A percentile compares a stretch with the other conserved stretches of the same genome.
phyloP scores from a whole-genome alignment of 768 basidiomycete species.

The Tricholoma terreum region DNA sequence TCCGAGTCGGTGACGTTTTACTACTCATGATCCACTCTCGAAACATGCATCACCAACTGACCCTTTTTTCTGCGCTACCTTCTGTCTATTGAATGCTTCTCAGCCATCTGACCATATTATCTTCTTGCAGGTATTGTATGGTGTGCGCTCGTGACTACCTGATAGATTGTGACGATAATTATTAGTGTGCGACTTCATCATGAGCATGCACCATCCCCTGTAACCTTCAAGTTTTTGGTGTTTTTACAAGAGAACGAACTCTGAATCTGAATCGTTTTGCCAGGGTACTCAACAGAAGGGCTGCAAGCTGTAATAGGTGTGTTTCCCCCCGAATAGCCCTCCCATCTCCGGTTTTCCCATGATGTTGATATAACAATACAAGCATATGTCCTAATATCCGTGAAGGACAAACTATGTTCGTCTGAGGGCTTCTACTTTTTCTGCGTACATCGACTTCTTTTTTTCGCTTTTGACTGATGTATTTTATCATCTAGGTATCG shows the following conservation, averaged over 20 bases:
- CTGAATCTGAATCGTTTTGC: not conserved
- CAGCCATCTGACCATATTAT: not conserved
- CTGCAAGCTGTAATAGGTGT: conserved; percentile 4
- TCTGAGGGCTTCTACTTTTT: conserved; percentile 41
- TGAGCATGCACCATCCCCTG: conserved; percentile 45
- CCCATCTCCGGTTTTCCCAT: conserved; percentile 25
- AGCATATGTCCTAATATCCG: conserved; percentile 71
- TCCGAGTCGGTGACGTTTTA: conserved; percentile 67
- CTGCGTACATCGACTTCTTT: not conserved
- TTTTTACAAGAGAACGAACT: not conserved
- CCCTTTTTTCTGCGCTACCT: conserved; percentile 22
- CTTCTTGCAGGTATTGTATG: conserved; percentile 1
- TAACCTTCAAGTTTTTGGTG: conserved; percentile 16
- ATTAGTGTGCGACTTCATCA: conserved; percentile 35
- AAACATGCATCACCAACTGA: conserved; percentile 77
- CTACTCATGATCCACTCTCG: conserved; percentile 64
- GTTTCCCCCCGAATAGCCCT: conserved; percentile 2
- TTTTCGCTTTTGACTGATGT: not conserved
- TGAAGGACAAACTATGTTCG: conserved; percentile 52
- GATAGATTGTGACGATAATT: conserved; percentile 25
- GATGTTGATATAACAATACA: conserved; percentile 56
- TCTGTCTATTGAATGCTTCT: conserved; percentile 10
- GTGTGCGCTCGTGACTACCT: conserved; percentile 10
- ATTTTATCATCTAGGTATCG: not conserved
- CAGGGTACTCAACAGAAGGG: not conserved